Evolutionary conservation across 345 rosid species (phyloP), one percentile per base, ranked within the genome.

Genomic region (Aquilaria sinensis): DNA sequence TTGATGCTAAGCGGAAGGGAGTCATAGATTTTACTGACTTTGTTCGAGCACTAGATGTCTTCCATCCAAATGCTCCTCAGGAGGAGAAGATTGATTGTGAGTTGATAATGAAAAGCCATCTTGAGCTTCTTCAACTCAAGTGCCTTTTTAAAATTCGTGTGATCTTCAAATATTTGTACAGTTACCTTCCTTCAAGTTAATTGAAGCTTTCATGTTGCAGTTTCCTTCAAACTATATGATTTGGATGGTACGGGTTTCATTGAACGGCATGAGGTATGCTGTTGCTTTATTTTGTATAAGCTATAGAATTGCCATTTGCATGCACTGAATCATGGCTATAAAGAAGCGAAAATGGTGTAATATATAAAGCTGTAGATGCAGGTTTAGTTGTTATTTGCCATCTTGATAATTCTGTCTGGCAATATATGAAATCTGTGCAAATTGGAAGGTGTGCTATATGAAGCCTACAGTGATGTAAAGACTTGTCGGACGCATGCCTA

Each of bases 1-100:
- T 91, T 75, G 97, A 95, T 75, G 95, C 79, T 31, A 91, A 95
- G 81, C 80, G 79, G 37, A 95, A 87, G 72, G 99, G 96, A 66
- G 85, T 84, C 56, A 91, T 95, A 50, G 97, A 95, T 71, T 95
- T 95, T 63, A 86, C 94, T 37, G 99, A 95, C 74, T 95, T 95
- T 77, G 99, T 89, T 12, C 76, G 93, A 71, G 79, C 94, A 54
- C 92, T 95, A 49, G 81, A 75, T 68, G 96, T 91, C 65, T 95
- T 95, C 74, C 99, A 91, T 72, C 99, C 96, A 12, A 91, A 87
- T 78, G 84, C 77, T 53, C 65, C 96, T 15, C 78, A 74, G 69
- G 96, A 95, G 73, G 92, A 79, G 57, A 95, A 95, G 79, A 85
- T 85, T 29, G 87, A 84, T 57, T 95, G 99, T 95, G 79, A 81